Evolutionary conservation across 192 early-diverging fungal genomes (phyloP).

Genomic region (Coemansia sp.): DNA sequence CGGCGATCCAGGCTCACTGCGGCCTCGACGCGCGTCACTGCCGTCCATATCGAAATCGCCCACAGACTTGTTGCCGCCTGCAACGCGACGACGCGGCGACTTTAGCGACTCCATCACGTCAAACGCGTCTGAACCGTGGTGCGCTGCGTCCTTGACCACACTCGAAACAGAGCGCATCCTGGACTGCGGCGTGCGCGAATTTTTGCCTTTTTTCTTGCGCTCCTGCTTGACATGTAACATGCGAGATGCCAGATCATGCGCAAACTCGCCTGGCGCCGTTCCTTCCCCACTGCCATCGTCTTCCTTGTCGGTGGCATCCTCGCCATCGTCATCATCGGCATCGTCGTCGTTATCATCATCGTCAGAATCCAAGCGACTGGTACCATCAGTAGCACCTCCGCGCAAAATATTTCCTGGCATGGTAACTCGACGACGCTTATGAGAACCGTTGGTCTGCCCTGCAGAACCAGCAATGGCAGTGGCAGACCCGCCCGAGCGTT

Average conservation of each 20-base stretch:
- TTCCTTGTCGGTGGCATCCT: background rate
- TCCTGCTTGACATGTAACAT: constrained; percentile 24
- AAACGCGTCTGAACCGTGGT: background rate
- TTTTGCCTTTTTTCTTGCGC: constrained; percentile 7
- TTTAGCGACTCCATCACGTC: background rate
- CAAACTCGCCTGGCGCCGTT: background rate
- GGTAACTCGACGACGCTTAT: constrained; percentile 1
- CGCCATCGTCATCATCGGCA: constrained; percentile 2
- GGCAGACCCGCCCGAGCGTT: constrained; percentile 4
- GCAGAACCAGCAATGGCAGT: background rate
- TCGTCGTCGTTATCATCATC: constrained; percentile 12
- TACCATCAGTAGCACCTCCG: background rate
- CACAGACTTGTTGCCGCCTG: background rate
- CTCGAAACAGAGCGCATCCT: constrained; percentile 37
- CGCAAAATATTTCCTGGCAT: background rate
- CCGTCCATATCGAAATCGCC: background rate
- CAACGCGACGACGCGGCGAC: constrained; percentile 2
- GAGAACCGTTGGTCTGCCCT: background rate
- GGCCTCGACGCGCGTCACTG: constrained; percentile 22
- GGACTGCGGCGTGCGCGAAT: constrained; percentile 15
- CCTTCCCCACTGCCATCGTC: background rate
- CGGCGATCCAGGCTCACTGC: constrained; percentile 46
- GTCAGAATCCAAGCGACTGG: background rate
- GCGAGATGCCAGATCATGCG: constrained; percentile 28
- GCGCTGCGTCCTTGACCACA: constrained; percentile 8